Conservation (phyloP, 176 grass and related monocot genomes). For the Saccharum spontaneum region DNA sequence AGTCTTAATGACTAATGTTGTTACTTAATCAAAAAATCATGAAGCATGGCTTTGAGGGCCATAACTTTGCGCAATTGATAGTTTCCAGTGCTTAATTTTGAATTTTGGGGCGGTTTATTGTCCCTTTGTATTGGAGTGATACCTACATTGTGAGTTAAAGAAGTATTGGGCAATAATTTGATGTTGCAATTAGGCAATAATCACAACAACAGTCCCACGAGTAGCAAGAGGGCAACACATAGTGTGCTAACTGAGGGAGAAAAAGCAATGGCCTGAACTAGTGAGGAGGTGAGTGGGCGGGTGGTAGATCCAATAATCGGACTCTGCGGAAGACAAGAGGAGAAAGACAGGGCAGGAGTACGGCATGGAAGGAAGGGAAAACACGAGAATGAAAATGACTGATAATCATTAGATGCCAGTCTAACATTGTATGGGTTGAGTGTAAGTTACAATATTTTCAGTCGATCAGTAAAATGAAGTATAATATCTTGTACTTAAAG, state of each 20-base stretch:
- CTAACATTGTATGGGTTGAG: background rate
- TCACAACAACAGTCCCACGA: background rate
- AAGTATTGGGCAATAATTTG: background rate
- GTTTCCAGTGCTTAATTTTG: background rate
- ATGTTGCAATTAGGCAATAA: background rate
- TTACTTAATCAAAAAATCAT: background rate
- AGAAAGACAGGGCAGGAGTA: background rate
- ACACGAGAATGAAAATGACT: background rate
- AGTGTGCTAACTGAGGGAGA: background rate
- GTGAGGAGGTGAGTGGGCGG: background rate
- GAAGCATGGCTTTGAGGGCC: background rate
- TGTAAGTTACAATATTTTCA: background rate
- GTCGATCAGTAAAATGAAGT: background rate
- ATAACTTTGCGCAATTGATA: background rate
- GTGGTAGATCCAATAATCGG: background rate
- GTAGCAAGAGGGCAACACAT: background rate
- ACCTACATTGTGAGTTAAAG: background rate
- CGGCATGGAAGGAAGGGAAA: background rate
- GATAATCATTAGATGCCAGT: background rate
- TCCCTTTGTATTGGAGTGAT: background rate
- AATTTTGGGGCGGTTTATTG: no score
- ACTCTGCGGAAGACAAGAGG: background rate
- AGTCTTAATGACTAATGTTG: background rate
- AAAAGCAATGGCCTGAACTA: background rate
- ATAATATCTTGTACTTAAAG: background rate